phyloP scores from a whole-genome alignment of 345 rosid genomes.

The Gossypium anomalum region DNA sequence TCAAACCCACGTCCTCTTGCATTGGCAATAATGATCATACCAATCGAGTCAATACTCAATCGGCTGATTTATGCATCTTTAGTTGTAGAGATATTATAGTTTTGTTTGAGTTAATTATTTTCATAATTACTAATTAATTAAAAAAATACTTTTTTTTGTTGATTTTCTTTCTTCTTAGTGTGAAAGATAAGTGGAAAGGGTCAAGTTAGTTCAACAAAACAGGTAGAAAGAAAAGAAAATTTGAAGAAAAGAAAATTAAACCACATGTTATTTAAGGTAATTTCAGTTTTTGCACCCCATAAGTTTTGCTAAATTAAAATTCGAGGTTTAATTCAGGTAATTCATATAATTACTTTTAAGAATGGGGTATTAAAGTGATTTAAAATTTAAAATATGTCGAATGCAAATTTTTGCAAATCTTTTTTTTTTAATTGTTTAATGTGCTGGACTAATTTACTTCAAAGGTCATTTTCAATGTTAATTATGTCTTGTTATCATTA shows the following conservation, averaged over 20 bases:
- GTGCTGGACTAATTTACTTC: neutral
- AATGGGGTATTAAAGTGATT: neutral
- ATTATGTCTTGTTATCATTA: neutral
- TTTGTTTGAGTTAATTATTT: neutral
- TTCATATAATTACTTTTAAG: neutral
- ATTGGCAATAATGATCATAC: too few species aligned
- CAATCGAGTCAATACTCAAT: too few species aligned
- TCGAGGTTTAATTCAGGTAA: neutral
- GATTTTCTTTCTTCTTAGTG: neutral
- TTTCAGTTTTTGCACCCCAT: neutral
- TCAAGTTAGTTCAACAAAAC: neutral
- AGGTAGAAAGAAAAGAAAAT: neutral
- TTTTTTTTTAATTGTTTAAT: neutral
- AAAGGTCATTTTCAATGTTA: neutral
- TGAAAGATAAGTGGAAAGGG: neutral
- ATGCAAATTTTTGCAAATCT: neutral
- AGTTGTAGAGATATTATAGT: too few species aligned
- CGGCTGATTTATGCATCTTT: too few species aligned
- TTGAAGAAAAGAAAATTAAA: neutral
- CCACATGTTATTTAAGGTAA: neutral
- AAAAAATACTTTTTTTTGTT: neutral
- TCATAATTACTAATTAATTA: neutral
- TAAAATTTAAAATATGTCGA: neutral
- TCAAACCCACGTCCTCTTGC: rapidly evolving
- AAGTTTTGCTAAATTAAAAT: neutral